phyloP scores from a whole-genome alignment of 805 yeast species.

The Wickerhamomyces sydowiorum region DNA sequence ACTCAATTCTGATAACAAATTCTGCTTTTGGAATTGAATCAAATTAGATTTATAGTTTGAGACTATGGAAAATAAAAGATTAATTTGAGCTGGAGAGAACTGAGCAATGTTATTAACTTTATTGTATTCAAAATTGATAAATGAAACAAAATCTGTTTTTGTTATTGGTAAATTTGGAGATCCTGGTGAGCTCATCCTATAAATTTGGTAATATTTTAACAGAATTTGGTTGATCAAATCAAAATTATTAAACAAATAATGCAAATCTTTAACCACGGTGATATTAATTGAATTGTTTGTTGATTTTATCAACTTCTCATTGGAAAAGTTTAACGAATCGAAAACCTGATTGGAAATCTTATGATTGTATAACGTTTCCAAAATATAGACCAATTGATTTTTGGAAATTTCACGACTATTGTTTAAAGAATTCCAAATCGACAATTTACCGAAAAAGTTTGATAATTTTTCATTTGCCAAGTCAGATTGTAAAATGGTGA shows the following conservation, averaged over 20 bases:
- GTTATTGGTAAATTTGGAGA: slow-evolving; percentile 27
- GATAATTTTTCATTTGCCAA: slow-evolving; percentile 29
- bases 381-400: slow-evolving; percentile 27
- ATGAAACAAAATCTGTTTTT: slow-evolving; percentile 27
- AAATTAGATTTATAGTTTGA: slow-evolving; percentile 27
- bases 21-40: slow-evolving; percentile 12
- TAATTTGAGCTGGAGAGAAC: slow-evolving; percentile 36
- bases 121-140: slow-evolving; percentile 30
- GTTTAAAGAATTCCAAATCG: slow-evolving; percentile 23
- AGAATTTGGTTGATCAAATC: slow-evolving; percentile 28
- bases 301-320: slow-evolving; percentile 20
- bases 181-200: slow-evolving; percentile 6
- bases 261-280: slow-evolving; percentile 32
- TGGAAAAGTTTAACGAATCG: slow-evolving; percentile 27
- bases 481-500: slow-evolving; percentile 35
- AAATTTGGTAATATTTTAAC: slow-evolving; percentile 19
- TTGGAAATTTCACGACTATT: slow-evolving; percentile 27
- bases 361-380: slow-evolving; percentile 31
- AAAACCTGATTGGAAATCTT: slow-evolving; percentile 29
- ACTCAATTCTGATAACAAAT: slow-evolving; percentile 1
- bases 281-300: slow-evolving; percentile 28
- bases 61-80: slow-evolving; percentile 30
- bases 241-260: slow-evolving; percentile 33
- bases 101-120: slow-evolving; percentile 34
- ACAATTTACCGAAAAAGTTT: slow-evolving; percentile 25